Evolutionary conservation across 257 asterid genomes (phyloP).

Genomic region (Primulina tabacum): DNA sequence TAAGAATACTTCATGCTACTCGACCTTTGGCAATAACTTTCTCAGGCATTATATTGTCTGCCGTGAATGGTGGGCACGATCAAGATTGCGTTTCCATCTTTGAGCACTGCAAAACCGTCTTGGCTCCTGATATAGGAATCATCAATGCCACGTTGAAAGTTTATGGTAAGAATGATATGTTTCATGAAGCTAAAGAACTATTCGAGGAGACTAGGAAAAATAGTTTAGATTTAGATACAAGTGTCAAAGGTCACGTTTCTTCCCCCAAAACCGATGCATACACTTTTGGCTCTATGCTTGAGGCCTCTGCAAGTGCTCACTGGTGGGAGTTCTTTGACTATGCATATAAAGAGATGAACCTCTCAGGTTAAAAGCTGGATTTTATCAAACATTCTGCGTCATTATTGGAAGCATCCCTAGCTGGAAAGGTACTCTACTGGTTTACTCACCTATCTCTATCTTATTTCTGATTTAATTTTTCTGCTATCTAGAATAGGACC

Average conservation of each 20-base stretch:
- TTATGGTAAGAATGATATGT: slow-evolving; percentile 72
- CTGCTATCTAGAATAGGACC: neutral
- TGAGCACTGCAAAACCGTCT: slow-evolving; percentile 55
- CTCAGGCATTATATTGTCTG: slow-evolving; percentile 81
- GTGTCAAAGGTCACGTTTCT: slow-evolving; percentile 24
- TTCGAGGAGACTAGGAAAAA: slow-evolving; percentile 55
- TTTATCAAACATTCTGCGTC: slow-evolving; percentile 47
- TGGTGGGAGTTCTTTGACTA: slow-evolving; percentile 93
- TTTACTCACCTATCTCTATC: neutral
- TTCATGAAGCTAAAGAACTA: slow-evolving; percentile 72
- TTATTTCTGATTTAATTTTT: slow-evolving; percentile 3
- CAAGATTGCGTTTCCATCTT: slow-evolving; percentile 59
- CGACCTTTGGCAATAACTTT: slow-evolving; percentile 71
- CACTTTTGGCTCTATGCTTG: slow-evolving; percentile 78
- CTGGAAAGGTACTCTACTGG: slow-evolving; percentile 64
- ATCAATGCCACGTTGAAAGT: slow-evolving; percentile 83
- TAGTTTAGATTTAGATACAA: slow-evolving; percentile 30
- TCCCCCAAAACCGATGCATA: slow-evolving; percentile 47
- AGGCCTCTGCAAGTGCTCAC: slow-evolving; percentile 73
- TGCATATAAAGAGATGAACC: slow-evolving; percentile 74
- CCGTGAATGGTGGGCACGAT: slow-evolving; percentile 80
- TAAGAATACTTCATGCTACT: slow-evolving; percentile 39
- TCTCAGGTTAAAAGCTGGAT: slow-evolving; percentile 55
- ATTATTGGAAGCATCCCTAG: slow-evolving; percentile 69
- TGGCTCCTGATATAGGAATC: slow-evolving; percentile 65